A percentile compares a stretch with the other conserved stretches of the same genome.
phyloP scores from a whole-genome alignment of 2,329 filamentous ascomycete genomes.

The Chrysoporthe cubensis region DNA sequence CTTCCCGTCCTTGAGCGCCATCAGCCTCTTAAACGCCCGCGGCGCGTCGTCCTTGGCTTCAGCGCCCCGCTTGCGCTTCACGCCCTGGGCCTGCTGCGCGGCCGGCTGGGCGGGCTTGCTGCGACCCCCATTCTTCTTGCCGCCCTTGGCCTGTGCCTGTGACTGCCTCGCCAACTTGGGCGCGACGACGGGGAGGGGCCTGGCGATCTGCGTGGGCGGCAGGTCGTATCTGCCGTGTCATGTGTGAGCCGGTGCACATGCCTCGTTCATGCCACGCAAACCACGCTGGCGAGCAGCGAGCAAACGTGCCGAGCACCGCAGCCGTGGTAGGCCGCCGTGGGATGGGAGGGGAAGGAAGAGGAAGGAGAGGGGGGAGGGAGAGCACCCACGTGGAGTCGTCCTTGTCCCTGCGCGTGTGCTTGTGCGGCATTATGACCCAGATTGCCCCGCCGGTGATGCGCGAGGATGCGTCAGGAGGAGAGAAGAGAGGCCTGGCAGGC shows the following conservation, averaged over 20 bases:
- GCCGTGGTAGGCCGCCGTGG: not conserved
- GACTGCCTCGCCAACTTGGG: slow-evolving; percentile 29
- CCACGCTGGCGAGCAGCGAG: not conserved
- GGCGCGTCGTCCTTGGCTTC: slow-evolving; percentile 75
- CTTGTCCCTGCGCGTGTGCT: slow-evolving; percentile 72
- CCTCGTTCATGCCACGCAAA: not conserved
- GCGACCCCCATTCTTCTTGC: slow-evolving; percentile 48
- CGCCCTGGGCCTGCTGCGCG: slow-evolving; percentile 42
- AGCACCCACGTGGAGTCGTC: slow-evolving; percentile 55
- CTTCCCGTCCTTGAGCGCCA: slow-evolving; percentile 72
- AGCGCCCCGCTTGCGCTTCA: slow-evolving; percentile 52
- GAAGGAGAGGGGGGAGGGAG: slow-evolving; percentile 11
- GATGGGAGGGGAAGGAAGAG: not conserved
- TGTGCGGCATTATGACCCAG: slow-evolving; percentile 74
- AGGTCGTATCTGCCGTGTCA: slow-evolving; percentile 50
- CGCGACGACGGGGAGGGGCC: slow-evolving; percentile 52
- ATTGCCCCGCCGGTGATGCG: slow-evolving; percentile 1
- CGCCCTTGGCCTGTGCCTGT: slow-evolving; percentile 7
- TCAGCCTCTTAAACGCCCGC: slow-evolving; percentile 82
- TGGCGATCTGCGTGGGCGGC: slow-evolving; percentile 53
- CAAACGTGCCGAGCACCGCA: not conserved
- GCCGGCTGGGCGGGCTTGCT: slow-evolving; percentile 34
- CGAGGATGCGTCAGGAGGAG: not conserved
- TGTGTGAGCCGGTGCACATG: slow-evolving; percentile 11
- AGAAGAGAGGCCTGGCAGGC: not conserved